These are phyloP conservation scores for Aureobasidium sp. DNA, from an alignment of 2,329 filamentous ascomycete species.

Conservation along the genomic window DNA sequence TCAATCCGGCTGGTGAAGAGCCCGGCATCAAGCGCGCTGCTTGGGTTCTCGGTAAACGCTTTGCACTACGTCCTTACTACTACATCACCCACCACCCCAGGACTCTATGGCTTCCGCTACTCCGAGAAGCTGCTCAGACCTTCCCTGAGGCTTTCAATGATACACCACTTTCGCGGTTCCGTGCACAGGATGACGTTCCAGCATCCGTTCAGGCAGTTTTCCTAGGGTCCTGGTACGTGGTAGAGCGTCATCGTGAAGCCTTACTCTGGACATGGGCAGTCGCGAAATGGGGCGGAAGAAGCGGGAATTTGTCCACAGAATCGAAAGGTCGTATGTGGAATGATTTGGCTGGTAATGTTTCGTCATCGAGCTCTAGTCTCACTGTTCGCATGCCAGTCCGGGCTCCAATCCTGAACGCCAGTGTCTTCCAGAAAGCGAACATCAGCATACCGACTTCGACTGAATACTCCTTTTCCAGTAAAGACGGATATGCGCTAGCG, in stretches of 20 bases:
- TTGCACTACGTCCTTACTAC: background rate
- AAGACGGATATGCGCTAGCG: background rate
- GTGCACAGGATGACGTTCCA: background rate
- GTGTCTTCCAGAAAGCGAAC: background rate
- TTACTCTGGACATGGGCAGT: background rate
- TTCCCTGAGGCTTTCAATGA: background rate
- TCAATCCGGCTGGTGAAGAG: background rate
- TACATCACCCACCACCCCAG: slow-evolving; percentile 4
- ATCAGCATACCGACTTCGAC: background rate
- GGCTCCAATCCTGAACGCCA: background rate
- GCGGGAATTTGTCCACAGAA: background rate
- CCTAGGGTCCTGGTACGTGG: background rate
- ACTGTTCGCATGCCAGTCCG: background rate
- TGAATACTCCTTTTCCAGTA: background rate
- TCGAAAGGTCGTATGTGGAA: background rate
- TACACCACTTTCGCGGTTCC: background rate
- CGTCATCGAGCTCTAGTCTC: background rate
- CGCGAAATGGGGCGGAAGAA: background rate
- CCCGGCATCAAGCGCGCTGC: background rate
- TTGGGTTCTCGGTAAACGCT: background rate
- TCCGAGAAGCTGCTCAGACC: slow-evolving; percentile 2
- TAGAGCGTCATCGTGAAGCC: slow-evolving; percentile 1
- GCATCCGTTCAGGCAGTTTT: background rate
- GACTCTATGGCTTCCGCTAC: background rate
- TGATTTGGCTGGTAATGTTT: background rate